Percentiles rank a stretch among this genome's conserved stretches.
phyloP scores from a whole-genome alignment of 2,329 filamentous ascomycete species.

The Neofusicoccum sp. region DNA sequence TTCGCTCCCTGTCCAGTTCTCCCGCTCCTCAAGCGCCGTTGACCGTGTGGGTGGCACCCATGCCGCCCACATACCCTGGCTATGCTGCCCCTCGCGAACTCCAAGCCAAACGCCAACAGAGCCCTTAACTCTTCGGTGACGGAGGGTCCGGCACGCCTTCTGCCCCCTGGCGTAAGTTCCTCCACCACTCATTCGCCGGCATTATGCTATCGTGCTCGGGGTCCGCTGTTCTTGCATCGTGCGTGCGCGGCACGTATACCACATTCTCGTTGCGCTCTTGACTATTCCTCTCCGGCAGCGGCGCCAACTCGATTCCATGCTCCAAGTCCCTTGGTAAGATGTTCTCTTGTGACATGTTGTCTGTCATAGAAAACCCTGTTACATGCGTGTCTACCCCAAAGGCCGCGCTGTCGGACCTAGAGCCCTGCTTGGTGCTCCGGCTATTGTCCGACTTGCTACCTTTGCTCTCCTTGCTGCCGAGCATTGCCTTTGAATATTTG shows the following conservation, averaged over 20 bases:
- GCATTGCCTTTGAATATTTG: background rate
- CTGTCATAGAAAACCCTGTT: background rate
- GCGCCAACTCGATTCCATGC: background rate
- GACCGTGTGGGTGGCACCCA: too few relatives aligned
- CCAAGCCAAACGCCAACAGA: background rate
- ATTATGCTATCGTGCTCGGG: background rate
- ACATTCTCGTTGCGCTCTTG: background rate
- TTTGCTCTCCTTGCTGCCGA: background rate
- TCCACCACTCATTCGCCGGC: background rate
- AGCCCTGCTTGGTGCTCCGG: background rate
- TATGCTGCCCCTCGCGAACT: too few relatives aligned
- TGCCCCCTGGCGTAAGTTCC: background rate
- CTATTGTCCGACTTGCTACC: background rate
- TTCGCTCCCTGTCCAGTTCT: background rate
- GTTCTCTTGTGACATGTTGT: background rate
- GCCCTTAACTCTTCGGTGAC: background rate
- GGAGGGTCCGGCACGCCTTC: background rate
- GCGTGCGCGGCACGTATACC: constrained; percentile 1
- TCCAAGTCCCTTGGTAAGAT: background rate
- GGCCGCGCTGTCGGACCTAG: constrained; percentile 1
- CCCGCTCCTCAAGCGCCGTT: too few relatives aligned
- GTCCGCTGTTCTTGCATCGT: background rate
- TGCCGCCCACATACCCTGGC: too few relatives aligned
- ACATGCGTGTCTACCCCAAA: constrained; percentile 3
- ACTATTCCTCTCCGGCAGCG: background rate